phyloP scores from a whole-genome alignment of 2,329 filamentous ascomycete genomes.

The Davidsoniella eucalypti region DNA sequence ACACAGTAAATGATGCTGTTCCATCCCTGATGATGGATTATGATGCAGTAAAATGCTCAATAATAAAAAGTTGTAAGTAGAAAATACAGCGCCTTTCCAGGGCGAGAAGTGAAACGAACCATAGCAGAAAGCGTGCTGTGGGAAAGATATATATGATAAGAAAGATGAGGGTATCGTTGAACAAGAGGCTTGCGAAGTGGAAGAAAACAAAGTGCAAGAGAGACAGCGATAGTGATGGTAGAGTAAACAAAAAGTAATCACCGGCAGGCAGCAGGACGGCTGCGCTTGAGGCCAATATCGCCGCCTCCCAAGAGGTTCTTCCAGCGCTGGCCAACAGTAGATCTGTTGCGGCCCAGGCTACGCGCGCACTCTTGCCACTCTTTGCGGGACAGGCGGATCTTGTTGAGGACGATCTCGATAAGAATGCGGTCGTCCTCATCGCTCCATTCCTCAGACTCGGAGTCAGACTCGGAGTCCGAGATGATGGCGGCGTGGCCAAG shows the following conservation, averaged over 20 bases:
- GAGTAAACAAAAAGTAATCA: not conserved
- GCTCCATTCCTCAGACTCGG: slow-evolving; percentile 37
- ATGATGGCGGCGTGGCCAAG: slow-evolving; percentile 6
- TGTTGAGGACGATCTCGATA: slow-evolving; percentile 51
- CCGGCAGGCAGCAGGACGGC: not conserved
- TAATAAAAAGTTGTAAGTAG: slow-evolving; percentile 1
- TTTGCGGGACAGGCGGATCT: slow-evolving; percentile 44
- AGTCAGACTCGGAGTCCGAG: slow-evolving; percentile 21
- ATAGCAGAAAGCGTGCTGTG: not conserved
- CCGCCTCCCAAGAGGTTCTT: slow-evolving; percentile 43
- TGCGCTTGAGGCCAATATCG: slow-evolving; percentile 41
- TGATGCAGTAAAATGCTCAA: not conserved
- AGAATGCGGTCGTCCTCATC: slow-evolving; percentile 47
- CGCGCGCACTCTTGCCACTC: slow-evolving; percentile 54
- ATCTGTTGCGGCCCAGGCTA: slow-evolving; percentile 42
- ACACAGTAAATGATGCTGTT: not conserved
- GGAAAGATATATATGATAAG: slow-evolving; percentile 3
- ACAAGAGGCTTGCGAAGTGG: not conserved
- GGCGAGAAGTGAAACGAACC: slow-evolving; percentile 5
- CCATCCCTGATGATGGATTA: too few species aligned
- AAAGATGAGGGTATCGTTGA: slow-evolving; percentile 3
- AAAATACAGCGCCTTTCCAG: slow-evolving; percentile 3
- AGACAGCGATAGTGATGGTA: too few species aligned
- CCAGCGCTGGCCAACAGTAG: slow-evolving; percentile 42
- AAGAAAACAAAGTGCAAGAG: not conserved